Conservation (phyloP, 2,329 filamentous ascomycete species). For the Fusarium ambrosium region DNA sequence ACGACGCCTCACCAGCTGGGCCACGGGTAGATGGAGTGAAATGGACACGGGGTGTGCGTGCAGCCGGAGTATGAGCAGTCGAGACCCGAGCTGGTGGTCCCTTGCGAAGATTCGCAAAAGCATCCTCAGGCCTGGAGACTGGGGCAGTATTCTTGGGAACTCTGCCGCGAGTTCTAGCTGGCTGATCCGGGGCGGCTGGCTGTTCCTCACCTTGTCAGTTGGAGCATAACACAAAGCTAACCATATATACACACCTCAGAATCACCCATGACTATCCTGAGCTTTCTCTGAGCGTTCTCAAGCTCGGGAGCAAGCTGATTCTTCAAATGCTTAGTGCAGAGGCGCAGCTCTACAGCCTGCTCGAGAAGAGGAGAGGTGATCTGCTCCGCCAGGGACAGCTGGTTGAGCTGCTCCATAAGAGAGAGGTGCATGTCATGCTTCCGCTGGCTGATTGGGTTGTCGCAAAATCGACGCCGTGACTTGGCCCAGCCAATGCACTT, state of each 20-base stretch:
- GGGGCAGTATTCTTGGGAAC: neutral
- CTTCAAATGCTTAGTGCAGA: neutral
- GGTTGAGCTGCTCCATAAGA: neutral
- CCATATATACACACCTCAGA: neutral
- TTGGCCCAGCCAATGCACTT: conserved; percentile 3
- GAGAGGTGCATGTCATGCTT: neutral
- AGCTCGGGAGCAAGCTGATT: neutral
- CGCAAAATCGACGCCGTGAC: neutral
- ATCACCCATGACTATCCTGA: neutral
- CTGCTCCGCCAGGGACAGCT: neutral
- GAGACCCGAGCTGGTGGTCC: neutral
- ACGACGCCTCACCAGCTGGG: neutral
- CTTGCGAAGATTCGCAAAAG: neutral
- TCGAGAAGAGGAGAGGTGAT: neutral
- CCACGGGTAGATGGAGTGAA: neutral
- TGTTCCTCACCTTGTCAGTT: neutral
- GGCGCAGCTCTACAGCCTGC: neutral
- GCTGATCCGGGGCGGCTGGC: neutral
- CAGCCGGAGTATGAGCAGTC: neutral
- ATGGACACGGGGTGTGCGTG: neutral
- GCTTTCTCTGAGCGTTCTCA: neutral
- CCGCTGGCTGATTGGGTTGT: neutral
- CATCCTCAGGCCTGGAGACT: neutral
- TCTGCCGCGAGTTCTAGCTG: neutral
- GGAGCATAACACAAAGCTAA: neutral